Evolutionary conservation across 257 asterid genomes (phyloP).

Genomic region (Jacaranda copaia): DNA sequence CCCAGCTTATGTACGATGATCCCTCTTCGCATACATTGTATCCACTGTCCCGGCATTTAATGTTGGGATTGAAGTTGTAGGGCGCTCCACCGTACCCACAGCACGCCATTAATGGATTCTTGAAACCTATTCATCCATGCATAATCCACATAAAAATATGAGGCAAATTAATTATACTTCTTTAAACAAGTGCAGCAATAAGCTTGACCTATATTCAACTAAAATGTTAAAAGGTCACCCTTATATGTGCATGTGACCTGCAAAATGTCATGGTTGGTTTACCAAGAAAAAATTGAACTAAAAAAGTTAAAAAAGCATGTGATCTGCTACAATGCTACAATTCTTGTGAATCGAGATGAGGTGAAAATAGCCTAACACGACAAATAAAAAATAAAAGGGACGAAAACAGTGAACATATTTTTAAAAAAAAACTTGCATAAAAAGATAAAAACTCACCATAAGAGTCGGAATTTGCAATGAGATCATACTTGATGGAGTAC

Average conservation of each 20-base stretch:
- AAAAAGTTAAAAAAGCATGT: too few species aligned
- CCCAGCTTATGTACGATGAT: conserved; percentile 46
- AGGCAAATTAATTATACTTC: too few species aligned
- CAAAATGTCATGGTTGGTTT: not conserved
- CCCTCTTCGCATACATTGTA: conserved; percentile 41
- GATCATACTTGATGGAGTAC: conserved; percentile 56
- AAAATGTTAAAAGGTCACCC: too few species aligned
- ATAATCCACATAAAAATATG: not conserved
- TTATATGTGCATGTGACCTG: not conserved
- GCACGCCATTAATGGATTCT: conserved; percentile 50
- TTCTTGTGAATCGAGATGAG: not conserved
- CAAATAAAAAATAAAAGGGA: too few species aligned
- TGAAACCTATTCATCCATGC: conserved; percentile 33
- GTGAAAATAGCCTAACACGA: too few species aligned
- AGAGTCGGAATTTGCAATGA: conserved; percentile 42
- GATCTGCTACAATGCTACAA: not conserved
- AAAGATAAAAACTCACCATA: conserved; percentile 42
- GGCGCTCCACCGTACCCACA: conserved; percentile 56
- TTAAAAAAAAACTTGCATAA: too few species aligned
- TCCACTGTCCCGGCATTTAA: conserved; percentile 41
- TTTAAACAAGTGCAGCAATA: too few species aligned
- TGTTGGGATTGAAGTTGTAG: conserved; percentile 42
- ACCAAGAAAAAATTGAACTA: not conserved
- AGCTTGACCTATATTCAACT: too few species aligned
- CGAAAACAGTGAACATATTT: too few species aligned